Evolutionary conservation across 495 filamentous ascomycete genomes (phyloP).

Genomic region (Penicillium samsonianum): DNA sequence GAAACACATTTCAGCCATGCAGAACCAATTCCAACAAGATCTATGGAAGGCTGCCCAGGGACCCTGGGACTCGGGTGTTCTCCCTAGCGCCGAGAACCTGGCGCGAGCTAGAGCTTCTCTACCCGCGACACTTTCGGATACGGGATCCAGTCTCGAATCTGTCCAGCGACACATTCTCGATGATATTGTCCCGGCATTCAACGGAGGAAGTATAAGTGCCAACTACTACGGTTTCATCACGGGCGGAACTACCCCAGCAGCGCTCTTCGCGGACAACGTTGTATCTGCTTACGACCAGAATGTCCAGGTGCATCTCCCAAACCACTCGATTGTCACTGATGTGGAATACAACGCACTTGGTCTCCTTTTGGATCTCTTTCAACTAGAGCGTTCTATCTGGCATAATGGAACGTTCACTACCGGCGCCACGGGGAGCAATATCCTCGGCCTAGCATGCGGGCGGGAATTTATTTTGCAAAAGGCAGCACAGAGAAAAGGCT

Average conservation of each 20-base stretch:
- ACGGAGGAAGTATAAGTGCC: slow-evolving; percentile 58
- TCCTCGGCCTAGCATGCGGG: slow-evolving; percentile 77
- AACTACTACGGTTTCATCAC: slow-evolving; percentile 90
- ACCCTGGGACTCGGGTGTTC: slow-evolving; percentile 35
- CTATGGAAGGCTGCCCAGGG: slow-evolving; percentile 41
- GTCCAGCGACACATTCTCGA: slow-evolving; percentile 54
- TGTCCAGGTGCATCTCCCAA: slow-evolving; percentile 78
- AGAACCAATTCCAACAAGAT: slow-evolving; percentile 30
- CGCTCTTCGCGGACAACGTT: slow-evolving; percentile 78
- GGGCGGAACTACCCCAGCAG: slow-evolving; percentile 78
- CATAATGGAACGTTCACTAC: slow-evolving; percentile 75
- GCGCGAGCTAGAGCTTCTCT: slow-evolving; percentile 42
- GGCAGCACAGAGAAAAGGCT: slow-evolving; percentile 38
- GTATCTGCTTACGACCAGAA: slow-evolving; percentile 81
- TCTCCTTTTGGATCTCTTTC: slow-evolving; percentile 68
- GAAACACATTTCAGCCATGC: slow-evolving; percentile 17
- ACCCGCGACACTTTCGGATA: slow-evolving; percentile 37
- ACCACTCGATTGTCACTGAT: slow-evolving; percentile 69
- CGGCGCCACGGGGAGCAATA: slow-evolving; percentile 83
- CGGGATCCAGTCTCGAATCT: slow-evolving; percentile 47
- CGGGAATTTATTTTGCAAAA: slow-evolving; percentile 63
- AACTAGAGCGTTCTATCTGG: slow-evolving; percentile 54
- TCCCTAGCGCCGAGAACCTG: slow-evolving; percentile 37
- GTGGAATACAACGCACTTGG: slow-evolving; percentile 71
- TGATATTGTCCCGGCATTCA: slow-evolving; percentile 67